Percentiles rank a stretch among this genome's conserved stretches.
Conservation (phyloP, 1,284 basidiomycete genomes). For the Wallemia mellicola region DNA sequence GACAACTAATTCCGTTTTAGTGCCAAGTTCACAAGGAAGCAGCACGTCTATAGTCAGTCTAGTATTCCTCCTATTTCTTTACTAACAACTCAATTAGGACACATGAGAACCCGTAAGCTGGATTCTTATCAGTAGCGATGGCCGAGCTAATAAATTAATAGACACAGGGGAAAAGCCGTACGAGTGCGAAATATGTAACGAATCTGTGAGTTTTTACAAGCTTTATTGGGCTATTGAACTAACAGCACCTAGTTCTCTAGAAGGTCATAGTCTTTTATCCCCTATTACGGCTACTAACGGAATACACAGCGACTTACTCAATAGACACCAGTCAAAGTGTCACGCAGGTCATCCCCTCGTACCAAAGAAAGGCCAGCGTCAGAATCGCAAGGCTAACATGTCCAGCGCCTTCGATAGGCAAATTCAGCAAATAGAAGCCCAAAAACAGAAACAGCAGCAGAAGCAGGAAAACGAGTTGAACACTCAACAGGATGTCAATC, state of each 20-base stretch:
- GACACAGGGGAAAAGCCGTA: not conserved
- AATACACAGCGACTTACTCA: not conserved
- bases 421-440: not conserved
- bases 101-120: not conserved
- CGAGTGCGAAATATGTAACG: not conserved
- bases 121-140: no score
- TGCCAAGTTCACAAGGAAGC: not conserved
- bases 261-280: not conserved
- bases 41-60: not conserved
- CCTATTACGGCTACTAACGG: not conserved
- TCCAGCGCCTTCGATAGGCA: no score
- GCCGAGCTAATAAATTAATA: not conserved
- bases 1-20: not conserved
- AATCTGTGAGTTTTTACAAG: not conserved
- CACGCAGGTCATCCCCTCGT: not conserved
- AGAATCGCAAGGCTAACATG: not conserved
- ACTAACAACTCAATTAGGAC: not conserved
- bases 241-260: not conserved
- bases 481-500: no score
- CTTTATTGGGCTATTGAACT: not conserved
- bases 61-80: not conserved
- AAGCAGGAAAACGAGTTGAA: not conserved
- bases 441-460: not conserved
- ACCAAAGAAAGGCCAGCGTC: not conserved
- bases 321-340: not conserved